These are phyloP conservation scores for Glycine tomentella DNA, from an alignment of 306 rosid genomes.

Conservation along the genomic window DNA sequence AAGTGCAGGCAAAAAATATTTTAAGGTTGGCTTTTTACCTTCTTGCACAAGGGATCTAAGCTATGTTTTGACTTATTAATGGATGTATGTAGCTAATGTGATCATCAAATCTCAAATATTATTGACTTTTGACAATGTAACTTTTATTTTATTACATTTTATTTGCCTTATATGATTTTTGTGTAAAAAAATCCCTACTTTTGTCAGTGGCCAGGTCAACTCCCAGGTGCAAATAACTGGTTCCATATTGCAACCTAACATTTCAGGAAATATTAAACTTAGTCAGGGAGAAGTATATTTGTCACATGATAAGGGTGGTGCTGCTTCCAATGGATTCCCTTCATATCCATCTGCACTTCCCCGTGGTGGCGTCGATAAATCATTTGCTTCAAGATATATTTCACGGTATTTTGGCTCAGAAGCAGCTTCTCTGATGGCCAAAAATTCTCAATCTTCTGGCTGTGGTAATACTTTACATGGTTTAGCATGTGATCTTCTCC, in stretches of 20 bases:
- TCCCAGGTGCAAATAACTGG: conserved; percentile 92
- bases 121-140: conserved; percentile 5
- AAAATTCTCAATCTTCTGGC: conserved; percentile 58
- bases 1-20: conserved; percentile 80
- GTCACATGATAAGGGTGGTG: too few relatives aligned
- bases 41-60: conserved; percentile 22
- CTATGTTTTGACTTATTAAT: conserved; percentile 15
- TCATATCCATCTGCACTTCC: too few relatives aligned
- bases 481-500: conserved; percentile 32
- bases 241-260: conserved; percentile 85
- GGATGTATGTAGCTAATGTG: conserved; percentile 24
- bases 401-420: conserved; percentile 72
- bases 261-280: conserved; percentile 86
- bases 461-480: conserved; percentile 77
- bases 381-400: conserved; percentile 77
- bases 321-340: too few relatives aligned
- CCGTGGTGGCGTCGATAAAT: conserved; percentile 59
- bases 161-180: conserved; percentile 25
- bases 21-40: conserved; percentile 64
- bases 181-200: conserved; percentile 30
- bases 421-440: conserved; percentile 60
- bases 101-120: conserved; percentile 13
- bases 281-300: conserved; percentile 96
- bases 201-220: conserved; percentile 92
- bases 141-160: conserved; percentile 29